These are phyloP conservation scores for Solidago caesia DNA, from an alignment of 129 eudicot species.

Conservation along the genomic window DNA sequence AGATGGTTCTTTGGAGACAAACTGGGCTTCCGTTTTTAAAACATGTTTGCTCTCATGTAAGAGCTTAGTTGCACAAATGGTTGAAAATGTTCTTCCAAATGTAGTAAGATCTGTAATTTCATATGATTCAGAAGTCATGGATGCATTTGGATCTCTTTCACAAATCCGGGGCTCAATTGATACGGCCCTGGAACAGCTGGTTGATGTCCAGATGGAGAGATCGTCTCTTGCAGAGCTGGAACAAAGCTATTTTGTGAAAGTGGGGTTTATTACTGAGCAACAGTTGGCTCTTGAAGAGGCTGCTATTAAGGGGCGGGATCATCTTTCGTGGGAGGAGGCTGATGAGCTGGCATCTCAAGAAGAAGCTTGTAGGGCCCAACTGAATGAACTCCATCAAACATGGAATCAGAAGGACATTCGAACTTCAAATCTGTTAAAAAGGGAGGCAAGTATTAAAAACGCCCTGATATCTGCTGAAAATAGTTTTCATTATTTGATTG, in stretches of 20 bases:
- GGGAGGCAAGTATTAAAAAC: constrained; percentile 59
- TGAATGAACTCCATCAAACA: constrained; percentile 76
- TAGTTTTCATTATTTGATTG: constrained; percentile 54
- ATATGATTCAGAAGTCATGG: constrained; percentile 79
- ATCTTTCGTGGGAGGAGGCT: constrained; percentile 99
- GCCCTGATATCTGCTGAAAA: constrained; percentile 59
- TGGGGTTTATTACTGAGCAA: constrained; percentile 85
- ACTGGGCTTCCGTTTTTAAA: constrained; percentile 79
- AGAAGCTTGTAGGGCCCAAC: constrained; percentile 92
- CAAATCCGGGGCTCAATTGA: constrained; percentile 81
- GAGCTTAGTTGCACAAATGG: constrained; percentile 59
- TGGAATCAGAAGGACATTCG: constrained; percentile 91
- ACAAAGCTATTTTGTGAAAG: constrained; percentile 78
- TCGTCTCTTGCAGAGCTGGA: constrained; percentile 74
- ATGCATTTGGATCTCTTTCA: constrained; percentile 88
- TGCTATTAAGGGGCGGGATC: constrained; percentile 84
- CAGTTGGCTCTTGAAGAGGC: constrained; percentile 98
- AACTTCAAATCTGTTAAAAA: constrained; percentile 55
- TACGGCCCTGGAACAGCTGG: constrained; percentile 83
- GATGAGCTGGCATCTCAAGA: constrained; percentile 99
- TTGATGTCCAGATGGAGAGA: constrained; percentile 82
- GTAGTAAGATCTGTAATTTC: constrained; percentile 61
- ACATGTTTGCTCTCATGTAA: constrained; percentile 57
- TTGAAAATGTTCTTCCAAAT: constrained; percentile 67
- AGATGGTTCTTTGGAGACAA: constrained; percentile 34